A percentile compares a stretch with the other conserved stretches of the same genome.
Conservation (phyloP, 768 basidiomycete species). For the Leccinum pellstonianum region DNA sequence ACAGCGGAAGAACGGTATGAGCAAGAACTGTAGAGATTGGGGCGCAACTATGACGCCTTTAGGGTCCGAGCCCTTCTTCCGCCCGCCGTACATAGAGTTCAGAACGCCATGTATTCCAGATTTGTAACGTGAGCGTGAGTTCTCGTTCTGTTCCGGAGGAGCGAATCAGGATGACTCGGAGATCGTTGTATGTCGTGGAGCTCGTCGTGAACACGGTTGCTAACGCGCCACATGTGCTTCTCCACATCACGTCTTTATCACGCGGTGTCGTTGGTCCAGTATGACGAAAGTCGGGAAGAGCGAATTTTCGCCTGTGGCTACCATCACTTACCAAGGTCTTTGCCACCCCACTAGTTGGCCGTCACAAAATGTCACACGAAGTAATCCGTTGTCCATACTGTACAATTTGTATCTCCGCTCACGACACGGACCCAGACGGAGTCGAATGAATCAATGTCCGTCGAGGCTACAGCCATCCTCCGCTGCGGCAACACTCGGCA, state of each 20-base stretch:
- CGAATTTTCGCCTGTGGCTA: slow-evolving; percentile 5
- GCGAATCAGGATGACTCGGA: background rate
- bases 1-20: slow-evolving; percentile 28
- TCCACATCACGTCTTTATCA: slow-evolving; percentile 4
- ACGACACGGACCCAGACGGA: no score
- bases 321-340: no score
- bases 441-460: no score
- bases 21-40: slow-evolving; percentile 27
- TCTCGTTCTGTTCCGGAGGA: background rate
- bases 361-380: no score
- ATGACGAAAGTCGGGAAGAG: no score
- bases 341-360: no score
- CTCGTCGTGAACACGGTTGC: background rate
- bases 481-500: no score
- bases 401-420: no score
- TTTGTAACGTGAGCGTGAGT: slow-evolving; percentile 10
- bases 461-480: no score
- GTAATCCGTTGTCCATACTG: no score
- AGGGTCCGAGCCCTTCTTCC: slow-evolving; percentile 2
- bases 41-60: background rate
- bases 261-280: slow-evolving; percentile 27
- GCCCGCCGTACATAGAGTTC: background rate
- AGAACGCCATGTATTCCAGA: slow-evolving; percentile 5
- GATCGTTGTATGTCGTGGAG: background rate
- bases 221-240: background rate